These are phyloP conservation scores for Bipolaris zeicola DNA, from an alignment of 2,329 filamentous ascomycete genomes.

Conservation along the genomic window DNA sequence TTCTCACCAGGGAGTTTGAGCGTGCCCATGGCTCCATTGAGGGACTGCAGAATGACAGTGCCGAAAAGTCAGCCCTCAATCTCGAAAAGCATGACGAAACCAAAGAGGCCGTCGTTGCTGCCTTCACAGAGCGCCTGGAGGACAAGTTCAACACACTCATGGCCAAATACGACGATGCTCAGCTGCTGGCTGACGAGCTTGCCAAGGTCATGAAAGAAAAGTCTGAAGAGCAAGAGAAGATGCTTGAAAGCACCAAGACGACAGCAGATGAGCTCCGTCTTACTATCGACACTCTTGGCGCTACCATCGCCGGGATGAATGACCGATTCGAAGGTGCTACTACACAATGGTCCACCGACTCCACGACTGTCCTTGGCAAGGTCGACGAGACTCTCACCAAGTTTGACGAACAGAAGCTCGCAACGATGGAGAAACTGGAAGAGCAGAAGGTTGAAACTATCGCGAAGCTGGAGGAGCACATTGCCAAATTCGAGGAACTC, in stretches of 20 bases:
- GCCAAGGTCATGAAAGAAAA: slow-evolving; percentile 75
- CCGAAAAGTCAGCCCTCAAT: slow-evolving; percentile 61
- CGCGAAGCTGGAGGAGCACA: slow-evolving; percentile 74
- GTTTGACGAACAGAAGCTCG: slow-evolving; percentile 76
- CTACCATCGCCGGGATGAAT: slow-evolving; percentile 57
- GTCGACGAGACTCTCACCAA: slow-evolving; percentile 79
- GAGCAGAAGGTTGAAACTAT: slow-evolving; percentile 62
- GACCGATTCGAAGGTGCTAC: slow-evolving; percentile 76
- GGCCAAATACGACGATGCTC: slow-evolving; percentile 86
- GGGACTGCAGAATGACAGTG: slow-evolving; percentile 79
- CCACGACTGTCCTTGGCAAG: slow-evolving; percentile 81
- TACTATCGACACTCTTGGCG: slow-evolving; percentile 82
- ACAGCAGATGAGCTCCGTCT: slow-evolving; percentile 86
- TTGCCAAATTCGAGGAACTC: slow-evolving; percentile 71
- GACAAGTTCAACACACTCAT: slow-evolving; percentile 83
- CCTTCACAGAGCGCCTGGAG: slow-evolving; percentile 65
- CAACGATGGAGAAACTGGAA: slow-evolving; percentile 72
- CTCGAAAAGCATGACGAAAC: slow-evolving; percentile 66
- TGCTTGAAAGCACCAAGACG: slow-evolving; percentile 74
- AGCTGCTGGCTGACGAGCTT: slow-evolving; percentile 74
- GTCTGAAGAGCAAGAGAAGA: slow-evolving; percentile 72
- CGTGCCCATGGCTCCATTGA: slow-evolving; percentile 80
- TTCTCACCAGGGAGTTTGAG: slow-evolving; percentile 85
- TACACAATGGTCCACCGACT: slow-evolving; percentile 86
- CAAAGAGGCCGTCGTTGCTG: slow-evolving; percentile 59